A percentile compares a stretch with the other conserved stretches of the same genome.
phyloP scores from a whole-genome alignment of 192 early-diverging fungal genomes.

The Rhizophagus clarus region DNA sequence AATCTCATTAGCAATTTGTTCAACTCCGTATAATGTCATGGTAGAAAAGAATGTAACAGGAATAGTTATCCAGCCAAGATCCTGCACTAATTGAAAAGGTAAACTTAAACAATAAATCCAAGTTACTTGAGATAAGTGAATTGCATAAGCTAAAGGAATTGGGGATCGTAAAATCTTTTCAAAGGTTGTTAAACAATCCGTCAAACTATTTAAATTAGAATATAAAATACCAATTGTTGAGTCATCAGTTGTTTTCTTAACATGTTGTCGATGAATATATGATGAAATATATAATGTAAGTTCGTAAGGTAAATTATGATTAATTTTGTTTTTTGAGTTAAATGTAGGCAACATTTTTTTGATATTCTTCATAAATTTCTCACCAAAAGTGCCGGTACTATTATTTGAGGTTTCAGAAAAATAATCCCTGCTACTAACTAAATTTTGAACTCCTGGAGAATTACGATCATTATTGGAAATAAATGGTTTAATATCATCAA shows the following conservation, averaged over 20 bases:
- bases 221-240: conserved; percentile 52
- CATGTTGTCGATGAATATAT: conserved; percentile 46
- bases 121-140: conserved; percentile 83
- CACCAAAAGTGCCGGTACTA: conserved; percentile 5
- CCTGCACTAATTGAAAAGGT: conserved; percentile 79
- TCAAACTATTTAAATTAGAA: conserved; percentile 50
- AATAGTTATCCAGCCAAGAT: conserved; percentile 60
- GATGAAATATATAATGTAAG: conserved; percentile 62
- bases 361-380: conserved; percentile 18
- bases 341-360: no score
- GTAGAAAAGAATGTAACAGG: conserved; percentile 67
- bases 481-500: conserved; percentile 75
- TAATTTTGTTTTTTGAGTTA: conserved; percentile 32
- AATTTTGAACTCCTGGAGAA: conserved; percentile 22
- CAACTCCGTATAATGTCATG: conserved; percentile 82
- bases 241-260: conserved; percentile 48
- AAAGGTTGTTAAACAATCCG: conserved; percentile 64
- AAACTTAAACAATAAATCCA: conserved; percentile 73
- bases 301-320: conserved; percentile 58
- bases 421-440: neutral
- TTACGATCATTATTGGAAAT: conserved; percentile 52
- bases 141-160: conserved; percentile 85
- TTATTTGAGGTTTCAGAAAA: neutral
- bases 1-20: conserved; percentile 83
- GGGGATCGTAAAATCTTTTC: conserved; percentile 86